Base-by-base conservation (phyloP, 345 rosid genomes). In the Carallia pectinifolia region DNA sequence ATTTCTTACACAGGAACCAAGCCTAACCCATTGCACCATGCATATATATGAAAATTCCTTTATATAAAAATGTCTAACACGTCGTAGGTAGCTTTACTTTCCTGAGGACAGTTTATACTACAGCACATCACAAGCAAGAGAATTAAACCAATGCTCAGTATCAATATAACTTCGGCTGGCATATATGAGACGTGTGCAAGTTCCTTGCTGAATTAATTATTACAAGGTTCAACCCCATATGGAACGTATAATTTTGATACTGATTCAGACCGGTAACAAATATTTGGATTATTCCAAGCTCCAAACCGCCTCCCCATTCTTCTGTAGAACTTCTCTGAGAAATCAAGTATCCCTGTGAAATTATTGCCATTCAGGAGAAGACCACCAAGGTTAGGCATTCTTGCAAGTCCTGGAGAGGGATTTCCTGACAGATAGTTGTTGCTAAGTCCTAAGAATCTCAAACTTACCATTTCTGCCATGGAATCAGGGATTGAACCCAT, bases 271-370 rank as follows among this genome's bases (percentile, higher is more conserved):
- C 53, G 56, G 69, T 64, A 71, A 50, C 86, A 78, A 17, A 83
- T 70, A 53, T 67, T 65, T 19, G 82, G 80, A 69, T 83, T 83
- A 70, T 70, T 66, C 82, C 74, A 70, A 18, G 77, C 86, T 3
- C 75, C 58, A 67, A 83, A 83, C 5, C 79, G 70, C 70, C 84
- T 71, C n/a, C 79, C 78, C 80, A 78, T 73, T 71, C 74, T 80
- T 71, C 34, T 1, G 16, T 73, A 78, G 74, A 83, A 76, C 56
- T 56, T 15, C 19, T 34, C 44, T 3, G 79, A 67, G 67, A 80
- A 76, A 16, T 61, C 70, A 37, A 83, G 82, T 58, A 48, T 55
- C 47, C 84, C 81, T 39, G 74, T 66, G 62, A 83, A 70, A 7
- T 80, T 73, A 68, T 83, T 83, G 10, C 72, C 71, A 40, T 80